Evolutionary conservation across 2,329 filamentous ascomycete genomes (phyloP).

Genomic region (Alternaria rosae): DNA sequence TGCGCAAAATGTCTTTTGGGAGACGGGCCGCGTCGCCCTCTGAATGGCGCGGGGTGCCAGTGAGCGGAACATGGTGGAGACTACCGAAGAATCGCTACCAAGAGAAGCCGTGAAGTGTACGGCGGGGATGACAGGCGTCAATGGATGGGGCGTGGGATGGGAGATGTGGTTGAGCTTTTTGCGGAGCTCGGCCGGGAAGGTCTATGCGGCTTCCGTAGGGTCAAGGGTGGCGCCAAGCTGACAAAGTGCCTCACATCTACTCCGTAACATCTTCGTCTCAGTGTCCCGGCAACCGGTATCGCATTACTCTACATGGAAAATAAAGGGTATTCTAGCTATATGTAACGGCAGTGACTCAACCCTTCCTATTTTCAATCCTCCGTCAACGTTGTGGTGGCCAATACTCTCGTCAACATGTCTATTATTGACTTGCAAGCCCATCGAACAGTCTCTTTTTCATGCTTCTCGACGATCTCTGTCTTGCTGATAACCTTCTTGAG

Average conservation of each 20-base stretch:
- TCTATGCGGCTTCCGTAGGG: slow-evolving; percentile 27
- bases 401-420: slow-evolving; percentile 46
- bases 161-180: slow-evolving; percentile 48
- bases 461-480: slow-evolving; percentile 61
- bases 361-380: slow-evolving; percentile 41
- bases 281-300: background rate
- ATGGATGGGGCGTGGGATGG: slow-evolving; percentile 48
- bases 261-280: slow-evolving; percentile 9
- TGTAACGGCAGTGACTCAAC: background rate
- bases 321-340: slow-evolving; percentile 5
- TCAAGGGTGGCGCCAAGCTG: slow-evolving; percentile 31
- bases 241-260: slow-evolving; percentile 16
- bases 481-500: slow-evolving; percentile 76
- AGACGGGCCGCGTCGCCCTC: slow-evolving; percentile 50
- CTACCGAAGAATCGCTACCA: slow-evolving; percentile 32
- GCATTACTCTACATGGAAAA: slow-evolving; percentile 10
- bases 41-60: slow-evolving; percentile 59
- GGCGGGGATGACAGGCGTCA: slow-evolving; percentile 43
- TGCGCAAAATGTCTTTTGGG: slow-evolving; percentile 50
- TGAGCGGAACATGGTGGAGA: slow-evolving; percentile 60
- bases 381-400: slow-evolving; percentile 46
- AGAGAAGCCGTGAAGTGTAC: slow-evolving; percentile 40
- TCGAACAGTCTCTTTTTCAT: slow-evolving; percentile 60
- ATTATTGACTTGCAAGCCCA: slow-evolving; percentile 53
- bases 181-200: slow-evolving; percentile 37